Conservation (phyloP, 371 early-diverging fungal genomes). For the Saksenaea vasiformis region DNA sequence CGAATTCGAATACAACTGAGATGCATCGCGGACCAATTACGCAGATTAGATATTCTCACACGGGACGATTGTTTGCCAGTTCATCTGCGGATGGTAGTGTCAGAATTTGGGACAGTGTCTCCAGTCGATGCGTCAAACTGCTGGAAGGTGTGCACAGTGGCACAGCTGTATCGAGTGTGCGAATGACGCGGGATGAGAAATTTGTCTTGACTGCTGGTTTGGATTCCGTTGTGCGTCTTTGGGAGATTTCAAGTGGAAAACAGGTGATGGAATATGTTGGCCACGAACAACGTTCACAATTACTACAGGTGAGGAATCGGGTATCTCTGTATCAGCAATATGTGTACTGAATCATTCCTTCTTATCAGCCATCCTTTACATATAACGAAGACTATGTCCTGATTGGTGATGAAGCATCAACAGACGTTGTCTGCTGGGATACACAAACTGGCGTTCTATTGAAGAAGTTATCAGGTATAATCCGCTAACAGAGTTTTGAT, state of each 20-base stretch:
- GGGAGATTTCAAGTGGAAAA: conserved; percentile 82
- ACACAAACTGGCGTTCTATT: conserved; percentile 60
- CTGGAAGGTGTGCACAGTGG: conserved; percentile 80
- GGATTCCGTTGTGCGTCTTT: conserved; percentile 76
- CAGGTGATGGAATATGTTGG: conserved; percentile 70
- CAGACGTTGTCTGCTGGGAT: conserved; percentile 68
- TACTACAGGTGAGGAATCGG: conserved; percentile 43
- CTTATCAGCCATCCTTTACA: conserved; percentile 57
- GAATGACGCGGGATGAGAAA: conserved; percentile 73
- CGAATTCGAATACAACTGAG: conserved; percentile 51
- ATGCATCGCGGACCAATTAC: conserved; percentile 70
- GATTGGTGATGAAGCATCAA: conserved; percentile 71
- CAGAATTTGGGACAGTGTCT: conserved; percentile 84
- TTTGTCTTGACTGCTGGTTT: conserved; percentile 80
- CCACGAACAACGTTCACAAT: conserved; percentile 51
- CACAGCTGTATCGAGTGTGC: conserved; percentile 69
- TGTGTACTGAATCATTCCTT: neutral
- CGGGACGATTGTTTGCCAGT: conserved; percentile 75
- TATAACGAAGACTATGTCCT: conserved; percentile 81
- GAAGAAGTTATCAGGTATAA: conserved; percentile 39
- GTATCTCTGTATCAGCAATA: neutral
- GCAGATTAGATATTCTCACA: conserved; percentile 72
- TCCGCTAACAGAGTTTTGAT: neutral
- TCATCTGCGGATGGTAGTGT: conserved; percentile 85
- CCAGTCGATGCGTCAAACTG: conserved; percentile 70